Percentiles rank a stretch among this genome's conserved stretches.
Conservation (phyloP, 768 basidiomycete species). For the Leccinum uliginosum region DNA sequence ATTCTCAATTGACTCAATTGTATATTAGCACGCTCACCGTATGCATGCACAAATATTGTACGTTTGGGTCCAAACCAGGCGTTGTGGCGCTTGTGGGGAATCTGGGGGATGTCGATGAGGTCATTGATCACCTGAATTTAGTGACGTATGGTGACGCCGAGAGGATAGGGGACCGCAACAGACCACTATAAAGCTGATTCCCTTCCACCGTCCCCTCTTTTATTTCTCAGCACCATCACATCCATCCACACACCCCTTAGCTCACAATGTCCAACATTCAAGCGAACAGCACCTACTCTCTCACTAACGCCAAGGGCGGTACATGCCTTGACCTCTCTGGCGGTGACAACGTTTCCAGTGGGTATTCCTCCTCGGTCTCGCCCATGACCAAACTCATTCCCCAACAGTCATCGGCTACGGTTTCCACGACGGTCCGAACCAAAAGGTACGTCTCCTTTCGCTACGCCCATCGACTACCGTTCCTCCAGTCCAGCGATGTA, state of each 20-base stretch:
- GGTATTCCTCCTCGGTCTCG: conserved; percentile 10
- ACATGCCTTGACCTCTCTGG: conserved; percentile 57
- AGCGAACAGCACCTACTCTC: conserved; percentile 37
- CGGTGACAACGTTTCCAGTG: conserved; percentile 44
- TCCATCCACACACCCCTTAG: background rate
- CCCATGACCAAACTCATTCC: background rate
- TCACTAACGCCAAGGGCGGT: conserved; percentile 48
- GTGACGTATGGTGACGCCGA: background rate
- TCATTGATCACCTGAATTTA: background rate
- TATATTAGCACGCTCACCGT: conserved; percentile 15
- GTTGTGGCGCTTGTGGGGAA: background rate
- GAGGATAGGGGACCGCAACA: background rate
- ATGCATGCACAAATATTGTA: background rate
- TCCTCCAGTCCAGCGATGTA: background rate
- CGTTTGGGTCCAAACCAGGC: background rate
- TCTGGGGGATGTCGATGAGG: background rate
- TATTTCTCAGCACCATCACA: background rate
- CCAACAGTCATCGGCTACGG: conserved; percentile 47
- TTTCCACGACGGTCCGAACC: conserved; percentile 42
- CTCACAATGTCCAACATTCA: conserved; percentile 25
- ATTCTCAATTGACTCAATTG: conserved; percentile 1
- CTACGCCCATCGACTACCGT: background rate
- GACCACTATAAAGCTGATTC: background rate
- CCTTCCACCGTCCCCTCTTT: background rate
- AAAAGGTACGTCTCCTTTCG: conserved; percentile 34